These are phyloP conservation scores for Diplosphaera chodatii DNA, from an alignment of 139 green algal species.

Conservation along the genomic window DNA sequence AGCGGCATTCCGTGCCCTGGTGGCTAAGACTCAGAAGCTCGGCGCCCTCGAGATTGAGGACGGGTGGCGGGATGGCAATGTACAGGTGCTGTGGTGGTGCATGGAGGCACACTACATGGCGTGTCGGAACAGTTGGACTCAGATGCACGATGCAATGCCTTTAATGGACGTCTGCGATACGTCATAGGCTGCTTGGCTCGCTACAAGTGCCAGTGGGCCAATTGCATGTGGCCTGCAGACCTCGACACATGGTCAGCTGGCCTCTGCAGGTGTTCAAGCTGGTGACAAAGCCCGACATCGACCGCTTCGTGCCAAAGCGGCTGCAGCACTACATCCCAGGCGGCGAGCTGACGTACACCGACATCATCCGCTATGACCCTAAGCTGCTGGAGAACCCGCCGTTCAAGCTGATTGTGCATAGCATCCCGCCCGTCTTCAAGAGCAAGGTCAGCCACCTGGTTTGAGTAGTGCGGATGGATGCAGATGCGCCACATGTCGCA, in stretches of 20 bases:
- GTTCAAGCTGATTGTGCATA: constrained; percentile 3
- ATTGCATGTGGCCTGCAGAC: too few species aligned
- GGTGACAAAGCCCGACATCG: constrained; percentile 1
- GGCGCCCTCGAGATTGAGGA: constrained; percentile 11
- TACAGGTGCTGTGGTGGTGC: background rate
- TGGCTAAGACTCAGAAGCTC: constrained; percentile 2
- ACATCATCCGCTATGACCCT: constrained; percentile 8
- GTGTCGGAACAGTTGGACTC: too few species aligned
- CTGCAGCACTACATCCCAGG: constrained; percentile 2
- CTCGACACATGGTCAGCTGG: too few species aligned
- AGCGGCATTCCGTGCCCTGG: background rate
- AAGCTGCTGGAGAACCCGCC: constrained; percentile 9
- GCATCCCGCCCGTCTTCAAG: constrained; percentile 12
- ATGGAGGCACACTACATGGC: too few species aligned
- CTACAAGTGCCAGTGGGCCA: too few species aligned
- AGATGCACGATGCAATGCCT: too few species aligned
- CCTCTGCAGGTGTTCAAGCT: constrained; percentile 1
- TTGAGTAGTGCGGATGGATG: too few species aligned
- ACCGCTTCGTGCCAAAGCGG: constrained; percentile 5
- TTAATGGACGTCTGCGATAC: too few species aligned
- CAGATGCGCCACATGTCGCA: too few species aligned
- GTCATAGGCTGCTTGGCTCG: too few species aligned
- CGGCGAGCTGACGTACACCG: constrained; percentile 5
- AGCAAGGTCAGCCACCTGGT: constrained; percentile 3
- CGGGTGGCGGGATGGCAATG: background rate